Evolutionary conservation across 1,139 yeast genomes (phyloP).

Genomic region (Sugiyamaella grinbergsii): DNA sequence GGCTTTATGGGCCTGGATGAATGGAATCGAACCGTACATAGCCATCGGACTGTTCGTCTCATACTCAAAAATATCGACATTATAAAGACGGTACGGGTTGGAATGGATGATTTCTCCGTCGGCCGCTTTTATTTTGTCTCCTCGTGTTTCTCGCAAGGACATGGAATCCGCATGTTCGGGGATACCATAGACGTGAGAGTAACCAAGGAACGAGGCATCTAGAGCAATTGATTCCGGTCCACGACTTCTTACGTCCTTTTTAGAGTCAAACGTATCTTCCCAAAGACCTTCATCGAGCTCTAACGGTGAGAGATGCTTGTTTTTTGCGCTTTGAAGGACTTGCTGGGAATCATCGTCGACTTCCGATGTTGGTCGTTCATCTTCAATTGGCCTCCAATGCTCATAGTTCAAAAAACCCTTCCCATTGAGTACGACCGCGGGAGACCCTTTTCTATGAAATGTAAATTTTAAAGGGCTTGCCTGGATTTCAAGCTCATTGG

Average conservation of each 20-base stretch:
- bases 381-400: conserved; percentile 58
- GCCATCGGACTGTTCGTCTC: conserved; percentile 79
- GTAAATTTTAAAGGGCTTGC: conserved; percentile 57
- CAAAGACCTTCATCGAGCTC: conserved; percentile 41
- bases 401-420: conserved; percentile 73
- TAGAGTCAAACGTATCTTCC: conserved; percentile 50
- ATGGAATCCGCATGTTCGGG: conserved; percentile 93
- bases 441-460: conserved; percentile 49
- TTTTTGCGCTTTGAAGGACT: not conserved
- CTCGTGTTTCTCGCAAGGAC: conserved; percentile 66
- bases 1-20: conserved; percentile 68
- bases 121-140: conserved; percentile 22
- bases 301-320: conserved; percentile 8
- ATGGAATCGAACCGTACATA: conserved; percentile 94
- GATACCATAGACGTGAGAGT: conserved; percentile 75
- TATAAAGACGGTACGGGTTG: conserved; percentile 82
- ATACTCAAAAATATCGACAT: conserved; percentile 94
- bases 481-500: conserved; percentile 47
- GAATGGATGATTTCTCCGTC: conserved; percentile 42
- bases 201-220: conserved; percentile 68
- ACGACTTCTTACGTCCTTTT: conserved; percentile 60
- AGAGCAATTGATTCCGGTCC: conserved; percentile 92
- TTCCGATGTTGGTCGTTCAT: conserved; percentile 16
- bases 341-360: conserved; percentile 7
- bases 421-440: conserved; percentile 65